Evolutionary conservation across 805 yeast genomes (phyloP).

Genomic region (Saccharomyces cerevisiae): DNA sequence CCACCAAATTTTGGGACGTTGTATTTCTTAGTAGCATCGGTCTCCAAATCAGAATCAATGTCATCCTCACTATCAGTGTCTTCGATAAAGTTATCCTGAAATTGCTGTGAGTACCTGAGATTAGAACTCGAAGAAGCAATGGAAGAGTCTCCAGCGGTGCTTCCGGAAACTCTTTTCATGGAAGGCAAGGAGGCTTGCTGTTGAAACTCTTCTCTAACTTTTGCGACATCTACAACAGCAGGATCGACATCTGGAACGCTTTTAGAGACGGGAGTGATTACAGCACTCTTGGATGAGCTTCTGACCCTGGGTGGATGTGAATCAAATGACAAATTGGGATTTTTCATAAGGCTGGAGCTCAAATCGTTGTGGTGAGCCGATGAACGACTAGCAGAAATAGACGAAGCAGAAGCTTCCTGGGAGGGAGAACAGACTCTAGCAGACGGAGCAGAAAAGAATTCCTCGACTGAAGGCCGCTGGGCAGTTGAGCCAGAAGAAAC

Average conservation of each 20-base stretch:
- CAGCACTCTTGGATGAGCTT: slow-evolving; percentile 18
- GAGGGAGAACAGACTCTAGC: neutral
- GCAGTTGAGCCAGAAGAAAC: slow-evolving; percentile 16
- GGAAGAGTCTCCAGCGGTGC: neutral
- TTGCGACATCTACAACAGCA: slow-evolving; percentile 26
- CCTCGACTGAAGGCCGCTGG: slow-evolving; percentile 38
- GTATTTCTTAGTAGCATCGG: slow-evolving; percentile 13
- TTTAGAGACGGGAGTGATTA: slow-evolving; percentile 31
- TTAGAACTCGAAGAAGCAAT: slow-evolving; percentile 10
- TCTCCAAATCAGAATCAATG: slow-evolving; percentile 18
- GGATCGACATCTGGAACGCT: slow-evolving; percentile 25
- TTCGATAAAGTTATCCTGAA: slow-evolving; percentile 5
- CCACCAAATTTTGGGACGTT: slow-evolving; percentile 57
- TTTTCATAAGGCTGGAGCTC: neutral
- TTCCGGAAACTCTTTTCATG: slow-evolving; percentile 22
- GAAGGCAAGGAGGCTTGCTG: slow-evolving; percentile 26
- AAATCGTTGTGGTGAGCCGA: neutral
- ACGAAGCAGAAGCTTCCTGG: neutral
- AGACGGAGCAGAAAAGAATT: slow-evolving; percentile 37
- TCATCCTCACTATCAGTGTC: slow-evolving; percentile 10
- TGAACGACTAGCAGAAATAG: neutral
- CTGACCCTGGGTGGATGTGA: neutral
- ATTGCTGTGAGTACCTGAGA: slow-evolving; percentile 9
- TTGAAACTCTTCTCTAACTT: slow-evolving; percentile 21
- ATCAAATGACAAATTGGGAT: neutral